Conservation (phyloP, 495 filamentous ascomycete genomes). For the Corynascus novoguineensis region DNA sequence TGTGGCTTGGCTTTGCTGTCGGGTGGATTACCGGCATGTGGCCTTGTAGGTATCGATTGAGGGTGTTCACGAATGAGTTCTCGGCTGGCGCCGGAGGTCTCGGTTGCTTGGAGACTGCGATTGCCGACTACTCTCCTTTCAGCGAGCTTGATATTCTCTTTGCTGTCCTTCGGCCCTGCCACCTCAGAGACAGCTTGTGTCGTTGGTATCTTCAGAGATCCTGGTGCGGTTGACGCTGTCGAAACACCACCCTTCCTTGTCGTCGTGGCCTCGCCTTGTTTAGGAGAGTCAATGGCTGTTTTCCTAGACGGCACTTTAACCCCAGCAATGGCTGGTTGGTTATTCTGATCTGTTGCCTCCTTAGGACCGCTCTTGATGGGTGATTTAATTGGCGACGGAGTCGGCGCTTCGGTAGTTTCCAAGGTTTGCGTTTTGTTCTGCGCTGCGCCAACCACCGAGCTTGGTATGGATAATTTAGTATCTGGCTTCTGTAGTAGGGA, state of each 20-base stretch:
- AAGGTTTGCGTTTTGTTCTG: background rate
- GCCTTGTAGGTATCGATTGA: background rate
- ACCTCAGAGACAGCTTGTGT: background rate
- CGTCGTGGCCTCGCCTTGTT: constrained; percentile 6
- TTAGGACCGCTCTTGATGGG: background rate
- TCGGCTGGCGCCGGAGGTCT: background rate
- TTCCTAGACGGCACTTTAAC: background rate
- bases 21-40: background rate
- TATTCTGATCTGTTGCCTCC: background rate
- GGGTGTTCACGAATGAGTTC: background rate
- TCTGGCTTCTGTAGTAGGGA: background rate
- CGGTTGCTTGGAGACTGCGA: background rate
- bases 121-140: background rate
- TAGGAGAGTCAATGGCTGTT: background rate
- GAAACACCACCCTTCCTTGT: background rate
- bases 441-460: background rate
- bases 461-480: background rate
- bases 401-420: background rate
- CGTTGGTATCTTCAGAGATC: background rate
- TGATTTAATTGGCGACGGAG: background rate
- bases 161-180: background rate
- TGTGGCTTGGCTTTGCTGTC: background rate
- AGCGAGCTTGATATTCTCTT: background rate
- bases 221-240: background rate
- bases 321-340: background rate